phyloP scores from a whole-genome alignment of 2,329 filamentous ascomycete genomes.

The Didymosphaeria variabile region DNA sequence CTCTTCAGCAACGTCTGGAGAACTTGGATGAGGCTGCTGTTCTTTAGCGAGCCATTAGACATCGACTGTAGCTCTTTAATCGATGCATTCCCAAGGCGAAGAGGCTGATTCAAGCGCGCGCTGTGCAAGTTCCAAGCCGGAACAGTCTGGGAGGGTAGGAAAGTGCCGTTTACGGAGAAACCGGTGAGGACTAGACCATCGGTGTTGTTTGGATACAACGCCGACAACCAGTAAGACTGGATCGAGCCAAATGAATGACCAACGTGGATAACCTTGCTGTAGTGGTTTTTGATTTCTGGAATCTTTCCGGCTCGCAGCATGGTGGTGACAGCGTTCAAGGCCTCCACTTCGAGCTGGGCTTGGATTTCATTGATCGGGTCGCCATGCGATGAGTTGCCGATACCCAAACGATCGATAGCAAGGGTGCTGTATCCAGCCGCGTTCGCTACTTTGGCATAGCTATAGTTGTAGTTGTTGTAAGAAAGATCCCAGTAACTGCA shows the following conservation, averaged over 20 bases:
- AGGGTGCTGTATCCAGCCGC: constrained; percentile 67
- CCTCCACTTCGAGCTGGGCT: constrained; percentile 65
- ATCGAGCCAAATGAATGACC: constrained; percentile 72
- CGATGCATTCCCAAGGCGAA: constrained; percentile 49
- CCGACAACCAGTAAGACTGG: constrained; percentile 65
- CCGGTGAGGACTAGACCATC: constrained; percentile 70
- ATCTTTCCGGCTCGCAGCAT: constrained; percentile 59
- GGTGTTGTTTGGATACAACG: constrained; percentile 61
- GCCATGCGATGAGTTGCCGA: constrained; percentile 66
- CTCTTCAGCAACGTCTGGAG: constrained; percentile 30
- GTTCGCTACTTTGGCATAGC: constrained; percentile 66
- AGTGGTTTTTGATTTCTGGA: constrained; percentile 49
- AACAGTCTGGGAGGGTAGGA: constrained; percentile 50
- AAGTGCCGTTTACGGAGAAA: constrained; percentile 62
- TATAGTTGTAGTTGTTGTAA: constrained; percentile 68
- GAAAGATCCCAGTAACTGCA: constrained; percentile 69
- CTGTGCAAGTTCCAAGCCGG: constrained; percentile 60
- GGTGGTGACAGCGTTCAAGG: constrained; percentile 63
- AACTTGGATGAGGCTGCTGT: constrained; percentile 21
- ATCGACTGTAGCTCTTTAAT: constrained; percentile 2
- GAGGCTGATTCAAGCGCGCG: constrained; percentile 54
- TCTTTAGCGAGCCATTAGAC: not conserved
- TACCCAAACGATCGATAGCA: constrained; percentile 69
- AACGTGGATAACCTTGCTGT: constrained; percentile 63
- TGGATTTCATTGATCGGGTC: constrained; percentile 70